phyloP scores from a whole-genome alignment of 164 flowering plant genomes.

The Aristolochia contorta region DNA sequence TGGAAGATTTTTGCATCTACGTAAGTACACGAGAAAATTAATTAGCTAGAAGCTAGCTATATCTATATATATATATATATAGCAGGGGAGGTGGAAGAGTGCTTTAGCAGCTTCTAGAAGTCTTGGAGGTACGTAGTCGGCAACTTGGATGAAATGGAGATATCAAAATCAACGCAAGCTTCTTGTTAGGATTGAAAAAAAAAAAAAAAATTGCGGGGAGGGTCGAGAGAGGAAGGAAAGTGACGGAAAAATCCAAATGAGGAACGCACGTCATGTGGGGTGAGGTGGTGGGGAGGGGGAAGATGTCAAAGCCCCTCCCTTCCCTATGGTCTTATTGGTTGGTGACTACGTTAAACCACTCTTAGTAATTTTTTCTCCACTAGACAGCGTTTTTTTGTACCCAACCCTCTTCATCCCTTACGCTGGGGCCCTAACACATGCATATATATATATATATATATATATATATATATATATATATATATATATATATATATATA shows the following conservation, averaged over 20 bases:
- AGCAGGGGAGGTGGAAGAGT: no score
- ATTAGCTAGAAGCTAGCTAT: no score
- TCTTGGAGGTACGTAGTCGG: no score
- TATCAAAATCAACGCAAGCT: not conserved
- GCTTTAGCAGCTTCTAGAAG: not conserved
- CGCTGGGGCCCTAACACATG: no score
- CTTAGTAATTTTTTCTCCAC: not conserved
- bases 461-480: no score
- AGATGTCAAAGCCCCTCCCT: not conserved
- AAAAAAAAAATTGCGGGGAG: not conserved
- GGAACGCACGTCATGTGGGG: not conserved
- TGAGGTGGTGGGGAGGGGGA: not conserved
- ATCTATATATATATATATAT: no score
- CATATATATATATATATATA: no score
- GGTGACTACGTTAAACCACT: conserved; percentile 5
- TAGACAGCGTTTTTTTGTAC: not conserved
- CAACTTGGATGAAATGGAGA: no score
- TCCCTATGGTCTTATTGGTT: conserved; percentile 1
- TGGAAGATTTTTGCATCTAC: no score
- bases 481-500: no score
- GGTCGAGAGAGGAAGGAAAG: not conserved
- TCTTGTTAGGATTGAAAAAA: not conserved
- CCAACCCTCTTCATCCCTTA: not conserved
- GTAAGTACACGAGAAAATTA: no score
- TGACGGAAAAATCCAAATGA: not conserved